A percentile compares a stretch with the other conserved stretches of the same genome.
Conservation (phyloP, 2,329 filamentous ascomycete species). For the Apiospora malaysiana region DNA sequence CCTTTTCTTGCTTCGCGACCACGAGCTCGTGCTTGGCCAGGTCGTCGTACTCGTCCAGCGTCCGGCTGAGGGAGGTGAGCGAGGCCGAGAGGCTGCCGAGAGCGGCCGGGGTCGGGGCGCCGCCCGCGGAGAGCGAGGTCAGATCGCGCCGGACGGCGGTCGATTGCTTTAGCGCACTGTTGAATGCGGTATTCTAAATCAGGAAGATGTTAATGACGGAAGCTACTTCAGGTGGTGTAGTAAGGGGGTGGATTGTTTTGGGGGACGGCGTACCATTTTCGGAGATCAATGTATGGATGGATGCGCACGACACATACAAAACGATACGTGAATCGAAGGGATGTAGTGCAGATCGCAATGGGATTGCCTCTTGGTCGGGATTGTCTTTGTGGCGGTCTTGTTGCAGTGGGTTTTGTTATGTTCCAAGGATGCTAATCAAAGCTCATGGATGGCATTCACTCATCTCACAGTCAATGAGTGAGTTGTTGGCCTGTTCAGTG, state of each 20-base stretch:
- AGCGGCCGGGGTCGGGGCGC: constrained; percentile 62
- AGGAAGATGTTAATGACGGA: constrained; percentile 41
- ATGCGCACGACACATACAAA: not conserved
- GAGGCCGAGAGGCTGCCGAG: constrained; percentile 75
- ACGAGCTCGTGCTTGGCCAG: constrained; percentile 90
- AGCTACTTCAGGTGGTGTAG: not conserved
- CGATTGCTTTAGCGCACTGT: constrained; percentile 84
- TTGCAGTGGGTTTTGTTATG: not conserved
- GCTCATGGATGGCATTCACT: constrained; percentile 1
- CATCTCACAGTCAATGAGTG: not conserved
- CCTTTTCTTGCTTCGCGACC: constrained; percentile 89
- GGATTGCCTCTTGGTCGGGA: not conserved
- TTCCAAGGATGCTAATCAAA: not conserved
- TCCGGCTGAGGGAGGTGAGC: constrained; percentile 76
- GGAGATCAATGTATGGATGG: not conserved
- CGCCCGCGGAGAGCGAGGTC: constrained; percentile 65
- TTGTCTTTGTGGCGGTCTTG: not conserved
- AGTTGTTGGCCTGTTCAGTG: not conserved
- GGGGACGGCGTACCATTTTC: constrained; percentile 20
- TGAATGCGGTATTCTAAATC: constrained; percentile 76
- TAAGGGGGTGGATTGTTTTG: not conserved
- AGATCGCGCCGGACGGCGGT: constrained; percentile 81
- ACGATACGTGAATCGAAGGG: not conserved
- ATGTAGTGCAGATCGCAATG: not conserved
- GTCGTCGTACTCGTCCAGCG: constrained; percentile 88